Conservation (phyloP, 148 eudicot genomes). For the Limonium bicolor region DNA sequence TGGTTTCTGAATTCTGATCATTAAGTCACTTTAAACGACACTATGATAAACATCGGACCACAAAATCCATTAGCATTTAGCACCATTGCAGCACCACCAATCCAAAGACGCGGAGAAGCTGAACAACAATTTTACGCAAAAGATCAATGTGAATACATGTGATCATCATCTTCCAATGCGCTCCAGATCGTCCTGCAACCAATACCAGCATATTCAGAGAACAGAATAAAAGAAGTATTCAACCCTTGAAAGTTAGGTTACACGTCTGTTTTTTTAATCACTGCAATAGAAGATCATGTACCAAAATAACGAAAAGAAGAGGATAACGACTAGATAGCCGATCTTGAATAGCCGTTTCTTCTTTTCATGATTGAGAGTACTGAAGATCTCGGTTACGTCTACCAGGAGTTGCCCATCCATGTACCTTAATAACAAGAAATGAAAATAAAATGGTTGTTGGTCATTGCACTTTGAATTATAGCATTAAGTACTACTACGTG, state of each 20-base stretch:
- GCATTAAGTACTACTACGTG: too few species aligned
- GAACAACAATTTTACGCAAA: too few species aligned
- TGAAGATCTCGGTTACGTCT: conserved; percentile 94
- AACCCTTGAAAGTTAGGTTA: background rate
- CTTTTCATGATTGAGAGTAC: conserved; percentile 72
- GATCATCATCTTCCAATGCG: conserved; percentile 31
- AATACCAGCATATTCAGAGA: background rate
- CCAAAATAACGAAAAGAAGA: conserved; percentile 81
- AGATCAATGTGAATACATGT: too few species aligned
- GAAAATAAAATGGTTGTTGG: too few species aligned
- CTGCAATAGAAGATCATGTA: conserved; percentile 6
- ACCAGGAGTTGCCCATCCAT: conserved; percentile 51
- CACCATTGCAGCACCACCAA: too few species aligned
- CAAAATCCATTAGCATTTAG: too few species aligned
- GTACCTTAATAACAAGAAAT: conserved; percentile 56
- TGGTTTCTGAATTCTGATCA: too few species aligned
- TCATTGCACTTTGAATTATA: too few species aligned
- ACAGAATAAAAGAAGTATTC: background rate
- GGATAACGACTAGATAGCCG: conserved; percentile 53
- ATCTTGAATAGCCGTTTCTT: conserved; percentile 74
- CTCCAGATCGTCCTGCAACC: conserved; percentile 32
- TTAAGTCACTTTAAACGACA: too few species aligned
- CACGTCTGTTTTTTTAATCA: background rate
- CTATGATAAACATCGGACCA: too few species aligned
- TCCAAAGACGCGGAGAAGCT: too few species aligned